phyloP scores from a whole-genome alignment of 306 rosid genomes.

The Fragaria nilgerrensis region DNA sequence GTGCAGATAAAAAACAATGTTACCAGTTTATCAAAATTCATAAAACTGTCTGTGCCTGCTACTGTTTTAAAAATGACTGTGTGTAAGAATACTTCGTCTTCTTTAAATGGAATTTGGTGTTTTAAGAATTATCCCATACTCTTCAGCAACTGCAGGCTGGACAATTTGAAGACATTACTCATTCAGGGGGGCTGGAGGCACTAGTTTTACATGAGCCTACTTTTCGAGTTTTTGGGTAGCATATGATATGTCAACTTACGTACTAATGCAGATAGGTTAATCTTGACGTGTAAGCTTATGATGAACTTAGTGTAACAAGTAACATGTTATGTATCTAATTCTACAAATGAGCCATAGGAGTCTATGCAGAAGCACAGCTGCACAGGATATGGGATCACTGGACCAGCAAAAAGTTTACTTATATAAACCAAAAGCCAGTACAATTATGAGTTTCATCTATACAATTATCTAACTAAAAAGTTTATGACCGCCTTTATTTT shows the following conservation, averaged over 20 bases:
- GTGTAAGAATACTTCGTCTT: neutral
- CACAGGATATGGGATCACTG: neutral
- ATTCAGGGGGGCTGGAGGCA: too few relatives aligned
- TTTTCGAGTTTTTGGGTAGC: neutral
- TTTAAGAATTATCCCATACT: too few relatives aligned
- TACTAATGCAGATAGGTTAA: neutral
- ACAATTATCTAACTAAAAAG: constrained; percentile 29
- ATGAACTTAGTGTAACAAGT: neutral
- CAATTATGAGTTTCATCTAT: neutral
- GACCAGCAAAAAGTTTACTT: neutral
- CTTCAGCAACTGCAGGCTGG: neutral
- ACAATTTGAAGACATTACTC: neutral
- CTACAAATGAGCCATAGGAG: neutral
- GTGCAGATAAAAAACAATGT: too few relatives aligned
- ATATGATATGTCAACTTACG: neutral
- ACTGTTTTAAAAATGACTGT: neutral
- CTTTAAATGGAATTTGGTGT: neutral
- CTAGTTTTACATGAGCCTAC: neutral
- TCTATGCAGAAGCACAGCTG: neutral
- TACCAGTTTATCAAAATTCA: too few relatives aligned
- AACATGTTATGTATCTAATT: too few relatives aligned
- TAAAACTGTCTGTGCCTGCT: too few relatives aligned
- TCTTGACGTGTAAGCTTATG: neutral
- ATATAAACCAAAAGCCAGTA: neutral
- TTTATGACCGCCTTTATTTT: constrained; percentile 58